phyloP scores from a whole-genome alignment of 208 protist species.

The Blechomonas ayalai region DNA sequence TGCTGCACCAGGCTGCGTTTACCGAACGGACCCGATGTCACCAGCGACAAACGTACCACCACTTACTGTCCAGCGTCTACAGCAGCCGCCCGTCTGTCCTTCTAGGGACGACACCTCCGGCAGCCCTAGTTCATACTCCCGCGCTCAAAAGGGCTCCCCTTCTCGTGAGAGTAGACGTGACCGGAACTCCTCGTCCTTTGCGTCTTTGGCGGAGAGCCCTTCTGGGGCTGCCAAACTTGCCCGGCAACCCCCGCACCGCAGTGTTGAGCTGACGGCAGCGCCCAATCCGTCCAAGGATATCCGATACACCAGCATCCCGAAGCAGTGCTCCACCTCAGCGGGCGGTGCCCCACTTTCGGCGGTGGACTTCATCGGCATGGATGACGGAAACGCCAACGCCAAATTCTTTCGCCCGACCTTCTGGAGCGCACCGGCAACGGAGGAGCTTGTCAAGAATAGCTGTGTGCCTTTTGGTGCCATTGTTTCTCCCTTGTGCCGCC shows the following conservation, averaged over 20 bases:
- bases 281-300: slow-evolving; percentile 59
- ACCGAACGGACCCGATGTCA: no score
- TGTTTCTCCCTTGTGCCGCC: slow-evolving; percentile 71
- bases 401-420: slow-evolving; percentile 87
- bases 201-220: no score
- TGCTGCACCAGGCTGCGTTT: no score
- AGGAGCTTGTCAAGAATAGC: slow-evolving; percentile 62
- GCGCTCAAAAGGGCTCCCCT: no score
- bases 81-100: slow-evolving; percentile 4
- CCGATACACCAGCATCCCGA: slow-evolving; percentile 17
- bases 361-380: slow-evolving; percentile 67
- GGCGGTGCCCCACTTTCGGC: slow-evolving; percentile 22
- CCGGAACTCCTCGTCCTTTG: background rate
- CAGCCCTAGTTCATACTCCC: no score
- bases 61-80: no score
- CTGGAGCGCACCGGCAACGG: slow-evolving; percentile 39
- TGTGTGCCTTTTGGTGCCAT: slow-evolving; percentile 75
- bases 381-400: slow-evolving; percentile 85
- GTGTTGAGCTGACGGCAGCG: slow-evolving; percentile 39
- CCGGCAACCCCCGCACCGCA: slow-evolving; percentile 23
- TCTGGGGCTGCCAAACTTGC: slow-evolving; percentile 12
- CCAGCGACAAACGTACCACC: no score
- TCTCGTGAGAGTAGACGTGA: background rate
- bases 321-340: slow-evolving; percentile 34
- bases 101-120: no score